Evolutionary conservation across 495 filamentous ascomycete species (phyloP).

Genomic region (Lichenothelia convexa): DNA sequence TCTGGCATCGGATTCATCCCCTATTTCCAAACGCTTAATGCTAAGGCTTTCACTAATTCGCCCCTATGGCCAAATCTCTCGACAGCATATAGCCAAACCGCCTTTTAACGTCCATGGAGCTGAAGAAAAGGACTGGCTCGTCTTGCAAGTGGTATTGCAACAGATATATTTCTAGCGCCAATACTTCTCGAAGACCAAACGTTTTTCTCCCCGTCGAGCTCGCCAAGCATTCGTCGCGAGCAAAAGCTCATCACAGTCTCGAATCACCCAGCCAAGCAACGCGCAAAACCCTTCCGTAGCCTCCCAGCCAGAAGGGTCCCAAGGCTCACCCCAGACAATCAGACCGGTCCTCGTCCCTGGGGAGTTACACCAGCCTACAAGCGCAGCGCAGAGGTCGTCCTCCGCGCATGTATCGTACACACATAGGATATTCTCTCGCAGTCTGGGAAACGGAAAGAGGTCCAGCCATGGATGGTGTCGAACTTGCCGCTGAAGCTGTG

Average conservation of each 20-base stretch:
- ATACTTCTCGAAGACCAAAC: background rate
- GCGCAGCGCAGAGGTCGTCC: conserved; percentile 7
- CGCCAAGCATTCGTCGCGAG: conserved; percentile 33
- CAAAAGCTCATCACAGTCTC: conserved; percentile 30
- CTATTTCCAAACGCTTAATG: too few relatives aligned
- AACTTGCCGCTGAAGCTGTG: background rate
- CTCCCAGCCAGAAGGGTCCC: conserved; percentile 30
- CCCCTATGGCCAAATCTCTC: too few relatives aligned
- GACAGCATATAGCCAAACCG: too few relatives aligned
- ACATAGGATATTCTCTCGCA: conserved; percentile 1
- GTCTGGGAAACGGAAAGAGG: background rate
- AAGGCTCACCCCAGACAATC: conserved; percentile 35
- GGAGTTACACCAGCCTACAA: background rate
- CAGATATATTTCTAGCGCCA: too few relatives aligned
- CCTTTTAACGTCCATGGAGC: too few relatives aligned
- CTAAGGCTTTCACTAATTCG: too few relatives aligned
- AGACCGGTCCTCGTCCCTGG: conserved; percentile 16
- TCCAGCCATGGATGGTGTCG: conserved; percentile 1
- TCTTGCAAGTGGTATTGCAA: too few relatives aligned
- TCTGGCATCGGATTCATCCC: too few relatives aligned
- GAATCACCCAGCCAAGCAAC: conserved; percentile 32
- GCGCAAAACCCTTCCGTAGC: conserved; percentile 30
- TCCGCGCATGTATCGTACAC: background rate
- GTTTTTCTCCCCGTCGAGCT: conserved; percentile 27
- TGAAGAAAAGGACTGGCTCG: too few relatives aligned